These are phyloP conservation scores for Bipolaris sorokiniana DNA, from an alignment of 2,329 filamentous ascomycete species.

Conservation along the genomic window DNA sequence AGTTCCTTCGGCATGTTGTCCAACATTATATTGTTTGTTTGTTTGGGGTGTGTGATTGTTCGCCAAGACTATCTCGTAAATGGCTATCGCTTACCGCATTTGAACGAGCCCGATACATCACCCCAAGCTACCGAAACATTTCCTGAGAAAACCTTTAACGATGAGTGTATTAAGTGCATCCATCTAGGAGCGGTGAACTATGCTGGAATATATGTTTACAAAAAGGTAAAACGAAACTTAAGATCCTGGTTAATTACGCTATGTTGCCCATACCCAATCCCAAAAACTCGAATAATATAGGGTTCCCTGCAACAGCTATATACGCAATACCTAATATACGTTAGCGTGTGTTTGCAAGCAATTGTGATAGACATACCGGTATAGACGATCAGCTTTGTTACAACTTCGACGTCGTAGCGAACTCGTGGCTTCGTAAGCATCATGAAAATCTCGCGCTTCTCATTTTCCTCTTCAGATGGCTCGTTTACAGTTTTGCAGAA, in stretches of 20 bases:
- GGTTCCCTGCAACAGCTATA: conserved; percentile 78
- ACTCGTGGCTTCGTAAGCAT: conserved; percentile 84
- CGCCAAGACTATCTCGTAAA: not conserved
- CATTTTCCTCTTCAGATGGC: conserved; percentile 44
- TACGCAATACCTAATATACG: conserved; percentile 75
- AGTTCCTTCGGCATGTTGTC: not conserved
- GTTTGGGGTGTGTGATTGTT: not conserved
- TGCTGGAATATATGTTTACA: conserved; percentile 6
- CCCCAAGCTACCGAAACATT: too few species aligned
- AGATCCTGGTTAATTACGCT: conserved; percentile 2
- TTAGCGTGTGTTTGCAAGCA: not conserved
- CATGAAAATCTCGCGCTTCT: conserved; percentile 75
- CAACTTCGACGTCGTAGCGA: conserved; percentile 96
- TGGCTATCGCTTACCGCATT: not conserved
- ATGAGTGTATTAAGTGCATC: not conserved
- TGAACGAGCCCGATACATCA: not conserved
- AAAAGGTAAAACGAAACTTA: not conserved
- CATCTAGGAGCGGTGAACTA: conserved; percentile 3
- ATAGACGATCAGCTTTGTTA: conserved; percentile 96
- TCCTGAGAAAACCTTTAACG: not conserved
- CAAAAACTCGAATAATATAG: conserved; percentile 71
- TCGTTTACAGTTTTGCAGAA: conserved; percentile 20
- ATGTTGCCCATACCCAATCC: conserved; percentile 52
- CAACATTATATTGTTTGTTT: not conserved
- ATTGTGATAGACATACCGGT: conserved; percentile 65